Base-by-base conservation (phyloP, 2,329 filamentous ascomycete genomes). In the Aspergillus niger region DNA sequence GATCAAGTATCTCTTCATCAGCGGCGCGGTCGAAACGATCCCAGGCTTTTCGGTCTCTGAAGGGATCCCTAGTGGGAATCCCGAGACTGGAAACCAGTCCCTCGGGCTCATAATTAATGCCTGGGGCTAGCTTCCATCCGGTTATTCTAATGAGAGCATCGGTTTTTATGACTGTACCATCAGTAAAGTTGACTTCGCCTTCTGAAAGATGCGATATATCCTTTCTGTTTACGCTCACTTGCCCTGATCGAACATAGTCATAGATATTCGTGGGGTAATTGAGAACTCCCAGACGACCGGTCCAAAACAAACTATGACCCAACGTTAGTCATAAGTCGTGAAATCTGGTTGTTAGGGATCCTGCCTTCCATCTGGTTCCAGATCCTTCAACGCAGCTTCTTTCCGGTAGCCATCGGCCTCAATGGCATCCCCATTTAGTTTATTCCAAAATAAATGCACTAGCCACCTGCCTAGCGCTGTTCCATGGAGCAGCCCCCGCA, bases 181-280 rank as follows among this genome's bases (percentile, higher is more conserved):
- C 53, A 8, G 51, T 10, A 24, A 61, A 48, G 15, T 38, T 26
- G 11, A 61, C 59, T 6, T 20, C 8, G 51, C 59, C 7, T n/a
- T 32, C 38, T 15, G 59, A 61, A 8, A 61, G 8, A 6, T 58
- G 49, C 3, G 43, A 39, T 28, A 61, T 61, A 36, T 61, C 59
- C 20, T 58, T 52, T 17, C 20, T 47, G 11, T 20, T 54, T 3
- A 61, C 52, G 4, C 6, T 61, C 26, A 58, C 59, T 36, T 61
- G 55, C 24, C 59, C 55, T 20, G 50, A 50, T 4, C 50, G 51
- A n/a, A 61, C 49, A 32, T 51, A 58, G 5, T 61, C 51, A 44
- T 58, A 43, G 30, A 58, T 58, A 39, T 61, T n/a, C 30, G 24
- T 26, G 6, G 59, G 43, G 17, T 61, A 61, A 32, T 54, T 61